A percentile compares a stretch with the other conserved stretches of the same genome.
These are phyloP conservation scores for Rhizomucor miehei DNA, from an alignment of 371 early-diverging fungal genomes.

Conservation along the genomic window DNA sequence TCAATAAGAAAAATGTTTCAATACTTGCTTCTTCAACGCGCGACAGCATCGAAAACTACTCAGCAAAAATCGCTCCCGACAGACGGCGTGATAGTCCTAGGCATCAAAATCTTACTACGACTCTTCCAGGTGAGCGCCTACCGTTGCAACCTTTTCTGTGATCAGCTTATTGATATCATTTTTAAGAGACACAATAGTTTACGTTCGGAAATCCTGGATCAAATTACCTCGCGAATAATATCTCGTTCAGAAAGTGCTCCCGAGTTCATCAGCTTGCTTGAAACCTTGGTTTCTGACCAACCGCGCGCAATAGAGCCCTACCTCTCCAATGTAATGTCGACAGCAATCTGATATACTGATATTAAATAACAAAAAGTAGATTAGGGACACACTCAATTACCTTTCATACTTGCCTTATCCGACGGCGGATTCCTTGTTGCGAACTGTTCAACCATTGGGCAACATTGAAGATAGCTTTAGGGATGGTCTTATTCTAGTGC, in stretches of 20 bases:
- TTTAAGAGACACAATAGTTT: slow-evolving; percentile 52
- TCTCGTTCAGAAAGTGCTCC: slow-evolving; percentile 48
- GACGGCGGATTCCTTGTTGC: slow-evolving; percentile 50
- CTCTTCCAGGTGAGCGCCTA: slow-evolving; percentile 43
- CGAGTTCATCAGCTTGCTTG: slow-evolving; percentile 48
- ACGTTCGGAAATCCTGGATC: slow-evolving; percentile 59
- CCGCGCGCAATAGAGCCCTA: slow-evolving; percentile 31
- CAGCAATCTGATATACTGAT: not conserved
- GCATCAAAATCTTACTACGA: slow-evolving; percentile 38
- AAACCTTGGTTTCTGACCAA: slow-evolving; percentile 40
- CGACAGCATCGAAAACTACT: not conserved
- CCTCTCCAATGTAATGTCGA: slow-evolving; percentile 24
- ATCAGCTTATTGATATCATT: not conserved
- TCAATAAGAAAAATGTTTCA: not conserved
- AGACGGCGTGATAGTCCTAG: slow-evolving; percentile 27
- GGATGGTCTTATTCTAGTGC: slow-evolving; percentile 54
- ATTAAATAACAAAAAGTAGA: slow-evolving; percentile 19
- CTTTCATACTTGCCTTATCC: slow-evolving; percentile 51
- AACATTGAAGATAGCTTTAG: slow-evolving; percentile 47
- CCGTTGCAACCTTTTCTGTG: not conserved
- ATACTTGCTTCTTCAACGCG: slow-evolving; percentile 7
- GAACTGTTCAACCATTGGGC: slow-evolving; percentile 49
- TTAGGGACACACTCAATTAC: slow-evolving; percentile 59
- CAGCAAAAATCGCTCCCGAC: not conserved
- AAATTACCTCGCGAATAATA: slow-evolving; percentile 59